Conservation (phyloP, 495 filamentous ascomycete genomes). For the Cladorrhinum samala region DNA sequence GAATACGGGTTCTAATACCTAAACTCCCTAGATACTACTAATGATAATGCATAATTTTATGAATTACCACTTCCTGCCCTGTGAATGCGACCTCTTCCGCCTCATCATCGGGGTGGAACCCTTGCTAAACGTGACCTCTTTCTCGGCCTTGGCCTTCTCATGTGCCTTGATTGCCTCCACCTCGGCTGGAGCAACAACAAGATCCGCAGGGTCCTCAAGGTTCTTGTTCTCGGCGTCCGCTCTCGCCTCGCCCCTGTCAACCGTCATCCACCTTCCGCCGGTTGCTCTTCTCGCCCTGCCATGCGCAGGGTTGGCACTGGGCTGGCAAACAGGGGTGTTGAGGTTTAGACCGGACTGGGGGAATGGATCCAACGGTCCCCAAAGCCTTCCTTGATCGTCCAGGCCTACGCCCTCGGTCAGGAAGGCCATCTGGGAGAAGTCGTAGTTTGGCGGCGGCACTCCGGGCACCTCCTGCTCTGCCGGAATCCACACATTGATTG, state of each 20-base stretch:
- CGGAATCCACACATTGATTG: constrained; percentile 28
- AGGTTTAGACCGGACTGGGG: background rate
- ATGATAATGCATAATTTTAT: too few relatives aligned
- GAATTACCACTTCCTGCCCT: too few relatives aligned
- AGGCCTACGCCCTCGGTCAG: background rate
- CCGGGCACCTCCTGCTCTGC: background rate
- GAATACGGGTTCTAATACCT: too few relatives aligned
- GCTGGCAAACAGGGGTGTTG: background rate
- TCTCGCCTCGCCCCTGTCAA: background rate
- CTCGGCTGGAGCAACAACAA: constrained; percentile 5
- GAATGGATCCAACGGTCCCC: constrained; percentile 10
- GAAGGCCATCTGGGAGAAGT: constrained; percentile 1
- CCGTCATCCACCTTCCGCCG: background rate
- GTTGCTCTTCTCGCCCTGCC: background rate
- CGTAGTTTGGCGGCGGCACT: background rate
- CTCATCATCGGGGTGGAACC: background rate
- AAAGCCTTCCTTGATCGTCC: background rate
- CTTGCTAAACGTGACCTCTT: background rate
- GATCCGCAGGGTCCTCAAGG: background rate
- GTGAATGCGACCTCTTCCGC: too few relatives aligned
- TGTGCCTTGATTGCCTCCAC: background rate
- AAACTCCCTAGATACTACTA: too few relatives aligned
- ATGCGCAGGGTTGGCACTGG: background rate
- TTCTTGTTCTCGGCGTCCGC: background rate
- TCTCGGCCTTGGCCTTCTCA: background rate